phyloP scores from a whole-genome alignment of 805 yeast species.

The Teunomyces aglyptinius region DNA sequence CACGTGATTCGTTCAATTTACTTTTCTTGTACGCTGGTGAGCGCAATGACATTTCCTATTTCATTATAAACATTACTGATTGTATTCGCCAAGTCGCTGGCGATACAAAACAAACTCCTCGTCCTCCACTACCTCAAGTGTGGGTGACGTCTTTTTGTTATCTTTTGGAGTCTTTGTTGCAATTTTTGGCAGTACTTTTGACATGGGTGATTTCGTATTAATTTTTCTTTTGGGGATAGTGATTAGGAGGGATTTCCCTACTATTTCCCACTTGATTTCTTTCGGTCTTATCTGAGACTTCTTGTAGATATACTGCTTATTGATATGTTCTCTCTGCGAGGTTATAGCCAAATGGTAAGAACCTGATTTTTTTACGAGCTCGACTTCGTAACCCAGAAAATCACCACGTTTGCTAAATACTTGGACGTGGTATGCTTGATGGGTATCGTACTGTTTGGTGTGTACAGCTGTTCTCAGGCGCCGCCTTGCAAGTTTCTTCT shows the following conservation, averaged over 20 bases:
- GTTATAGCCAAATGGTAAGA: neutral
- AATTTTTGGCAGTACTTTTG: neutral
- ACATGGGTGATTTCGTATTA: neutral
- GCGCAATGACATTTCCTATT: conserved; percentile 2
- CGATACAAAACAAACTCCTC: conserved; percentile 26
- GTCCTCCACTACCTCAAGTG: conserved; percentile 31
- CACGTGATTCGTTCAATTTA: too few relatives aligned
- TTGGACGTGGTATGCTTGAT: neutral
- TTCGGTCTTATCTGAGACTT: neutral
- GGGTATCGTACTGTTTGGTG: neutral
- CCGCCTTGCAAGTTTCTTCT: neutral
- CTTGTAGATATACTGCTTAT: neutral
- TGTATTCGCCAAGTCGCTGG: conserved; percentile 14
- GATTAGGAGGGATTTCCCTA: neutral
- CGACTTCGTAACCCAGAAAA: neutral
- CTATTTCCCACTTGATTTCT: neutral
- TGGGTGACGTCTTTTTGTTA: conserved; percentile 11
- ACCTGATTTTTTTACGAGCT: neutral
- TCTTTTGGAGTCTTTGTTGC: neutral
- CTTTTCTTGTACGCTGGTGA: neutral
- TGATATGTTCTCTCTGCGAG: neutral
- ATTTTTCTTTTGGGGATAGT: conserved; percentile 4
- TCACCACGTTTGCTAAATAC: neutral
- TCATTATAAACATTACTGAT: neutral
- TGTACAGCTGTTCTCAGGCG: neutral